Base-by-base conservation (phyloP, 805 yeast genomes). In the Priceomyces castillae region DNA sequence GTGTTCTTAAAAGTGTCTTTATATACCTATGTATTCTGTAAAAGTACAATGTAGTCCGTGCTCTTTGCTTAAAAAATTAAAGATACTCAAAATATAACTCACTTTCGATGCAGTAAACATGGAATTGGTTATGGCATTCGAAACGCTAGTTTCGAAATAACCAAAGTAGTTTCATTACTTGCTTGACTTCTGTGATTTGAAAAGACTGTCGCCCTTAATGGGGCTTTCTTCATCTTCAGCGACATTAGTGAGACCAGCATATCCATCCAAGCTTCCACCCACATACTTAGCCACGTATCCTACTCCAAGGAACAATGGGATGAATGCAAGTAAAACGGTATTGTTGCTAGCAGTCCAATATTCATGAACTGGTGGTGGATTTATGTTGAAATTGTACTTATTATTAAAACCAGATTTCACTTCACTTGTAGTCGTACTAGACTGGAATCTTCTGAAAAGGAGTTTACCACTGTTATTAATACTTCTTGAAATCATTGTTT, bases 341-440 rank as follows among this genome's bases (percentile, higher is more conserved):
- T 65, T 57, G 54, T 70, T 69, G 45, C 67, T 61, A 49, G 56
- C 53, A 51, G 62, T 67, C 76, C 76, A 71, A 59, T 71, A 71
- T 48, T 63, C 65, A 50, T 71, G 76, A 40, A 67, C 70, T 40
- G 69, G 75, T 33, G 76, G 76, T 28, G 76, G 76, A 44, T 58
- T 58, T 46, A 60, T 62, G 57, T 71, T 63, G 58, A 71, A 71
- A 55, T 66, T 63, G 57, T 60, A 53, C 46, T 69, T 71, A 61
- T 71, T 71, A 56, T 56, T 65, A 62, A 71, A 71, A n/a, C 65
- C 42, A n/a, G 67, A 43, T 25, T 53, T 56, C 7, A 54, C 28
- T 11, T 54, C 48, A 22, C 55, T 56, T 9, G 61, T 39, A 39
- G 51, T 46, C 5, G 52, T 46, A 34, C 34, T 53, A 43, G 56